Evolutionary conservation across 352 stramenopile species (phyloP), one percentile per base, ranked within the genome.

Genomic region (Pythium coloratum): DNA sequence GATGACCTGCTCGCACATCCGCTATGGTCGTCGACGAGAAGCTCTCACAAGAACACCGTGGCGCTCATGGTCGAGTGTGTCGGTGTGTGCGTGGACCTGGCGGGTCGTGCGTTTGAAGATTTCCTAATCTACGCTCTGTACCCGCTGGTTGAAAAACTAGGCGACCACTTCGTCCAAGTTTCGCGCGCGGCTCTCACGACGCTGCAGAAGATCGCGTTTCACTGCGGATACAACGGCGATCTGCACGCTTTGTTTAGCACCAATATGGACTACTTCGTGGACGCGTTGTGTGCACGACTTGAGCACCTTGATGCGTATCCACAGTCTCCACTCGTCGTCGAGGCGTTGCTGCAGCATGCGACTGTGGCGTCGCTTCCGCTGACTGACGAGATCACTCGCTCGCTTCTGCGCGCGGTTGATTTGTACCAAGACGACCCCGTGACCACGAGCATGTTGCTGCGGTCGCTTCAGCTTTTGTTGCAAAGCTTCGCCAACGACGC

Each of bases 221-320:
- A 81, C 33, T 85, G 80, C 20, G 80, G 73, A 16, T 85, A 90
- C 32, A 63, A 63, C 8, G 56, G 49, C 8, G 61, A 70, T 44
- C 64, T 92, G 42, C 82, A 91, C 49, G 72, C 69, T 20, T 75
- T 94, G 46, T 89, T 94, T 26, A 77, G 90, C 55, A 68, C 69
- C 57, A 96, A 94, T 55, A 94, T 94, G 84, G 88, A 96, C 69
- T 96, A 96, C 64, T 92, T 96, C 62, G 82, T 95, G 20, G 88
- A 96, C 69, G 75, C 86, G 1, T 69, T 96, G 55, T 91, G 82
- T 51, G 72, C 75, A 36, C 84, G 86, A 13, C 79, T 96, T 14
- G 76, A 87, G 40, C 80, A 91, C 50, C 59, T 96, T 53, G 83
- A 93, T 30, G 34, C 51, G 40, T 94, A 89, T 32, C 86, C 86